Evolutionary conservation across 148 eudicot species (phyloP), one percentile per base, ranked within the genome.

Genomic region (Pouteria glomerata): DNA sequence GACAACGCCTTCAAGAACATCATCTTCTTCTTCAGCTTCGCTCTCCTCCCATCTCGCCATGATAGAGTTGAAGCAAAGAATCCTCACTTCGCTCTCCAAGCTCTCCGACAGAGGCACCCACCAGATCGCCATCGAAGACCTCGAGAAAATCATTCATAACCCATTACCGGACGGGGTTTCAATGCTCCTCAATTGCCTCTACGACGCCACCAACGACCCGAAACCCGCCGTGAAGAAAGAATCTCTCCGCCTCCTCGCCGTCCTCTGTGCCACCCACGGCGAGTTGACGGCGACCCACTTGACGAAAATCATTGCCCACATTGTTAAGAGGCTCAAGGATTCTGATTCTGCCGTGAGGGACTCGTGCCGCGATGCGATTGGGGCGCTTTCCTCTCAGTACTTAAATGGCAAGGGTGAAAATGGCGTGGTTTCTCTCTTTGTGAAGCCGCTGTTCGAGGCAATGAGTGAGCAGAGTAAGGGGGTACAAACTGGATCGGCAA

Each of bases 61-160:
- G 91, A 80, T 95, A 26, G 99, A 95, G 75, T 84, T 91, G 8
- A 95, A 95, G 78, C 99, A 95, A 35, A 71, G 84, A 62, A 84
- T 89, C 78, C 75, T 95, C 13, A 91, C 82, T 3, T 89, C 99
- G 1, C 80, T 95, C 30, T 84, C 96, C 4, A 95, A 91, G 68
- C 89, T 95, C 41, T 85, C 99, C 7, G 99, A 95, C 58, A 72
- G 99, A n/a, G 99, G 91, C 77, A 95, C 99, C 44, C 93, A 91
- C 68, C 94, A 91, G 83, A 91, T 95, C 85, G 99, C 89, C 21
- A 79, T 90, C 35, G 92, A 89, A 34, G 99, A 95, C 82, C 88
- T 95, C 26, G 96, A 95, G 63, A 69, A 77, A 41, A 68, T 81
- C 64, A 87, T 95, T 50, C 73, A 84, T 45, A 79, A 86, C 73